Percentiles rank a stretch among this genome's conserved stretches.
phyloP scores from a whole-genome alignment of 805 yeast genomes.

The Saccharomycopsis amapae region DNA sequence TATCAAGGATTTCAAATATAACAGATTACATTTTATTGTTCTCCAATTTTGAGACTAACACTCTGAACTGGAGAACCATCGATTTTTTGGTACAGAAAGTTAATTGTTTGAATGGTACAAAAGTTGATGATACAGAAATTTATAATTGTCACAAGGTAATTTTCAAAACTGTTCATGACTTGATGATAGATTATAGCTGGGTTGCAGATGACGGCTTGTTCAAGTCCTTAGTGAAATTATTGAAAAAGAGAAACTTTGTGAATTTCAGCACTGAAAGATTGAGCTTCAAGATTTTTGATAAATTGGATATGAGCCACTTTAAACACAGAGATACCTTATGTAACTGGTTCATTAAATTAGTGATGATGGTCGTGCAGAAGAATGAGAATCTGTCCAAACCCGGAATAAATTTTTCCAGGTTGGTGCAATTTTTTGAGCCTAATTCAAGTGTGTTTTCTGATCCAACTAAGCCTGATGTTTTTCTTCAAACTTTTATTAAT shows the following conservation, averaged over 20 bases:
- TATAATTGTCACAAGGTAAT: constrained; percentile 5
- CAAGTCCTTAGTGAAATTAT: constrained; percentile 14
- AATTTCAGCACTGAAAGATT: constrained; percentile 13
- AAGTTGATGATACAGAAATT: neutral
- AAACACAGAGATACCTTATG: constrained; percentile 13
- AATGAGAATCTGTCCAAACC: neutral
- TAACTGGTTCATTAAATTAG: constrained; percentile 17
- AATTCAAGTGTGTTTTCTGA: constrained; percentile 14
- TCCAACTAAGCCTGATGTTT: constrained; percentile 15
- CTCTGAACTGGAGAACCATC: constrained; percentile 3
- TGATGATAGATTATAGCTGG: constrained; percentile 9
- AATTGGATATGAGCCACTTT: constrained; percentile 1
- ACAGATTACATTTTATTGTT: constrained; percentile 3
- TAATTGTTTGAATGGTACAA: constrained; percentile 2
- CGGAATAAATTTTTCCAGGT: neutral
- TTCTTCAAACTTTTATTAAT: constrained; percentile 18
- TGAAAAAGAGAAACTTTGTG: constrained; percentile 20
- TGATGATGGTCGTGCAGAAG: constrained; percentile 1
- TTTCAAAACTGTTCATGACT: constrained; percentile 1
- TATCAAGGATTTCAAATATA: neutral
- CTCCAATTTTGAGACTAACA: neutral
- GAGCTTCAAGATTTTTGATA: constrained; percentile 9
- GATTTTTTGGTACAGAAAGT: constrained; percentile 4
- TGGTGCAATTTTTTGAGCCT: constrained; percentile 21
- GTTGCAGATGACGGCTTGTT: constrained; percentile 6